Base-by-base conservation (phyloP, 768 basidiomycete species). In the Naganishia randhawae region DNA sequence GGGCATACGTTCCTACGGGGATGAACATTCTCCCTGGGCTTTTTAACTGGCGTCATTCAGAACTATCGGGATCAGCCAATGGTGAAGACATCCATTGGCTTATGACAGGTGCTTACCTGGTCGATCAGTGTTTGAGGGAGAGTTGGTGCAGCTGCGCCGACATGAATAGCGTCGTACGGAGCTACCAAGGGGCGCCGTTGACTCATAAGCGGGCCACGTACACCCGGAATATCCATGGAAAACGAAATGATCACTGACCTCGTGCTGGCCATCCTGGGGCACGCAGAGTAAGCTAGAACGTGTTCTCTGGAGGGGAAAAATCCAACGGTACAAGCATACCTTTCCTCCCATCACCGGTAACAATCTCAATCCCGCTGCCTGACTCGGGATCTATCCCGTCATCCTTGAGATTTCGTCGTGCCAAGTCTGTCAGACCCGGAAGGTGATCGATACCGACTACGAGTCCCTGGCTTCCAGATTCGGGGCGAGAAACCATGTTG, bases 391-490 rank as follows among this genome's bases (percentile, higher is more conserved):
- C 41, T 5, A 79, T 35, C 0, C 88, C 88, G 68, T 92, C 90
- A 25, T 81, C 82, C 51, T 82, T 79, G 19, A 97, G 80, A 72
- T 97, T 95, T 17, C 79, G 19, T 19, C 54, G 55, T 67, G 55
- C 84, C 74, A n/a, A 87, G 86, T 86, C 84, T 5, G 88, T 87
- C 10, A 97, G 84, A 70, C 88, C 86, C 0, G 85, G 84, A 72
- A 98, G 86, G 78, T 99, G 95, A 50, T 99, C 95, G 72, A 99
- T 89, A 2, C 91, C 94, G 14, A 95, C 83, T 6, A 97, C 88
- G 67, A 53, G 71, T 6, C 77, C 71, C 1, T 25, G 5, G 16
- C 16, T 29, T 11, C 16, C 25, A 1, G 54, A 17, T 19, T 61
- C 33, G 3, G 39, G 31, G 4, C 39, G 39, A 22, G 52, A 64